Evolutionary conservation across 495 filamentous ascomycete species (phyloP).

Genomic region (Letharia columbiana): DNA sequence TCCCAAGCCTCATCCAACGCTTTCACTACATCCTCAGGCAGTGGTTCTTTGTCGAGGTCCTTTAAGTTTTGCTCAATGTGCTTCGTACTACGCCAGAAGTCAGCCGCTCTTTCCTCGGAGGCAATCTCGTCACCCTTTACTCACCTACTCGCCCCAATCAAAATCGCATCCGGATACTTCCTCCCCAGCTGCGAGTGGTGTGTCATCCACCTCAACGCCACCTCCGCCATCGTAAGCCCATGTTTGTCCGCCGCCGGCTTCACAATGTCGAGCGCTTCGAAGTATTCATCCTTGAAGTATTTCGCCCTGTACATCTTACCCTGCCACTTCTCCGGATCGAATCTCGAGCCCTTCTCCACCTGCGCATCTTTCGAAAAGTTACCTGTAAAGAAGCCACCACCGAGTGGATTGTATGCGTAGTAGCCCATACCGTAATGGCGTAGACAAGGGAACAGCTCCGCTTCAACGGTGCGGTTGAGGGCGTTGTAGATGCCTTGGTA

Average conservation of each 20-base stretch:
- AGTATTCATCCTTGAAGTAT: conserved; percentile 42
- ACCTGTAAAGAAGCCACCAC: conserved; percentile 40
- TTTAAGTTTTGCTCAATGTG: conserved; percentile 43
- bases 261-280: conserved; percentile 40
- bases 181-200: conserved; percentile 37
- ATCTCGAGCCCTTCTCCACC: conserved; percentile 36
- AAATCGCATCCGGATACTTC: conserved; percentile 41
- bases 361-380: conserved; percentile 26
- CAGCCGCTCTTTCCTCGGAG: not conserved
- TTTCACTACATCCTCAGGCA: conserved; percentile 48
- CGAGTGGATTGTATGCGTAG: conserved; percentile 45
- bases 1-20: conserved; percentile 46
- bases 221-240: conserved; percentile 37
- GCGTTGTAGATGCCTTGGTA: conserved; percentile 61
- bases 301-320: conserved; percentile 34
- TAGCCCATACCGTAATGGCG: conserved; percentile 44
- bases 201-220: conserved; percentile 41
- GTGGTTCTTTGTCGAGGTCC: conserved; percentile 47
- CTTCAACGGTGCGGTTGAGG: conserved; percentile 45
- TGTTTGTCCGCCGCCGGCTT: conserved; percentile 37
- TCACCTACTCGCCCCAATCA: conserved; percentile 45
- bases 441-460: conserved; percentile 44
- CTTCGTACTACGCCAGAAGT: not conserved
- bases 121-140: not conserved
- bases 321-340: conserved; percentile 35